Evolutionary conservation across 2,329 filamentous ascomycete species (phyloP), one percentile per base, ranked within the genome.

Genomic region (Lachnellula cervina): DNA sequence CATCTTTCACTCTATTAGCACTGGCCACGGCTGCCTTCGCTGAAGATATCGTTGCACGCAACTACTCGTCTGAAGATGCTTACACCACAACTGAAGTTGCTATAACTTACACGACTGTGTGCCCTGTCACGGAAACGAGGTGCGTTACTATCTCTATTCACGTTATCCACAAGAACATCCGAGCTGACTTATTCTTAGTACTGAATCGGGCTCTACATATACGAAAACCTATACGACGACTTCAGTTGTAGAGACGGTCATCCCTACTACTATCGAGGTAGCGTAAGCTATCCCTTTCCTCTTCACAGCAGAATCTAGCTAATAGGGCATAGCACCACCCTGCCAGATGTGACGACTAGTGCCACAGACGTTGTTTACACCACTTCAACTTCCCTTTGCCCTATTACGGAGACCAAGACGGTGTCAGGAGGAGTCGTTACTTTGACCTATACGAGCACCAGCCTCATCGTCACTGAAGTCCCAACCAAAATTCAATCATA

Each of bases 321-420:
- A 17, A 51, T n/a, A n/a, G 21, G 23, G n/a, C 16, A 40, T 16
- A 56, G 42, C 38, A 54, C 54, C 19, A 60, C 56, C 40, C 50
- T 56, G 28, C 51, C 56, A 17, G 40, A 50, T 2, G 42, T 21
- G 9, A 61, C 59, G 3, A 63, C 60, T 35, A 63, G 65, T 2
- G 51, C 72, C 19, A 62, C 66, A 28, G 68, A 68, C n/a, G 63
- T 68, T 13, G 62, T 67, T 19, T 61, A 69, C 23, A 65, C 19
- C 51, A 65, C 46, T 68, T 67, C 28, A 43, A 79, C 76, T n/a
- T 71, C 69, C 17, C 66, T 77, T 11, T 77, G 74, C 64, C 75
- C 77, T 5, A 65, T 80, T 8, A 79, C 76, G 0, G 70, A 76
- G 64, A 77, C 75, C 35, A 73, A 73, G 67, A 77, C 74, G 1